Conservation (phyloP, 164 flowering plant species). For the Macadamia tetraphylla region DNA sequence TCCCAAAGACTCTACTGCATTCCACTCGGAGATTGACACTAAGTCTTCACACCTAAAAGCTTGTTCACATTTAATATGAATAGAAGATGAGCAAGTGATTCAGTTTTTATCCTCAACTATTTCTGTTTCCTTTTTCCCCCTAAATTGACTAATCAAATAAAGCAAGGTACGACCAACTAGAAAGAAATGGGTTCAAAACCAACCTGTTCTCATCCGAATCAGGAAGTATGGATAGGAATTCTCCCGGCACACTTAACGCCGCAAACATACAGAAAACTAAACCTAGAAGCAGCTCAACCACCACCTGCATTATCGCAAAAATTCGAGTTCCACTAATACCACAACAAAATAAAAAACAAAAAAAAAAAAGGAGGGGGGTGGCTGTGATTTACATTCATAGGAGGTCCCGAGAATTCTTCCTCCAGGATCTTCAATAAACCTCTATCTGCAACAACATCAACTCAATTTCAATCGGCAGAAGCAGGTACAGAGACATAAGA, state of each 20-base stretch:
- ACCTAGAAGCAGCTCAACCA: slow-evolving; percentile 57
- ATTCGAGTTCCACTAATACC: slow-evolving; percentile 6
- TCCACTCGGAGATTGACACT: too few species aligned
- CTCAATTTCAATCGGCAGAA: not conserved
- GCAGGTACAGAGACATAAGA: not conserved
- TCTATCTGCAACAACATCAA: slow-evolving; percentile 51
- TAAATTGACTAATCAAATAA: too few species aligned
- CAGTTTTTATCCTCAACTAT: too few species aligned
- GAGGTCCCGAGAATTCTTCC: slow-evolving; percentile 64
- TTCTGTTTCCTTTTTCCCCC: too few species aligned
- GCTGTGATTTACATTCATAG: slow-evolving; percentile 40
- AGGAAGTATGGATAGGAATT: slow-evolving; percentile 71
- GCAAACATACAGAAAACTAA: slow-evolving; percentile 70
- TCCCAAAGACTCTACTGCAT: too few species aligned
- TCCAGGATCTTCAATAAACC: slow-evolving; percentile 85
- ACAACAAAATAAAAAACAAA: not conserved
- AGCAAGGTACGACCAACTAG: not conserved
- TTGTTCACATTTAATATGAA: too few species aligned
- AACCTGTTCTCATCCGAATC: slow-evolving; percentile 91
- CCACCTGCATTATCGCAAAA: slow-evolving; percentile 48
- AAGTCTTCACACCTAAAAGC: too few species aligned
- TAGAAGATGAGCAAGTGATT: too few species aligned
- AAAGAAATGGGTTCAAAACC: not conserved
- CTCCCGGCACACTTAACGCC: slow-evolving; percentile 73
- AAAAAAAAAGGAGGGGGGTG: slow-evolving; percentile 28